These are phyloP conservation scores for Soucietia sequanensis DNA, from an alignment of 805 yeast genomes.

Conservation along the genomic window DNA sequence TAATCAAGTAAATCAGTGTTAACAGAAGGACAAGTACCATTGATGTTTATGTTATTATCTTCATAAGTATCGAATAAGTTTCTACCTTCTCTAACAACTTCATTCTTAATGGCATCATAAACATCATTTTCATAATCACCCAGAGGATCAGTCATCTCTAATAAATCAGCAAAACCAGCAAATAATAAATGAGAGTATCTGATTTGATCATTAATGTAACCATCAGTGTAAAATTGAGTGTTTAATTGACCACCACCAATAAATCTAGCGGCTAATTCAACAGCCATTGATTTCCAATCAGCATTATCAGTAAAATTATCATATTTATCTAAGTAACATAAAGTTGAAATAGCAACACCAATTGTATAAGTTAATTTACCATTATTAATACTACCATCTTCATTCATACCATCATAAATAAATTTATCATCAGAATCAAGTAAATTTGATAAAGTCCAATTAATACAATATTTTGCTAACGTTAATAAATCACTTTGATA, in stretches of 20 bases:
- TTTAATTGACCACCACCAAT: conserved; percentile 15
- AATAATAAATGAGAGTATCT: conserved; percentile 15
- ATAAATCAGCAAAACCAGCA: conserved; percentile 15
- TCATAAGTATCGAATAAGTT: conserved; percentile 10
- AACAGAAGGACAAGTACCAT: conserved; percentile 8
- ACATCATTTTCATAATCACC: conserved; percentile 14
- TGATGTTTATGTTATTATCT: conserved; percentile 3
- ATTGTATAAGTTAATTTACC: conserved; percentile 17
- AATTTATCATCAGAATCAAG: conserved; percentile 13
- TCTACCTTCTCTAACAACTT: conserved; percentile 19
- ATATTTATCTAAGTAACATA: conserved; percentile 8
- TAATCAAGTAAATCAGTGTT: conserved; percentile 15
- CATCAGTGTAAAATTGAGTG: conserved; percentile 15
- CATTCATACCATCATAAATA: conserved; percentile 20
- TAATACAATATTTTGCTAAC: conserved; percentile 14
- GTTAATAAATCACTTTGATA: conserved; percentile 9
- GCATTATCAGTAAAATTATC: neutral
- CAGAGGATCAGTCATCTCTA: conserved; percentile 13
- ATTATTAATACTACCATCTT: conserved; percentile 10
- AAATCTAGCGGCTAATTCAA: conserved; percentile 10
- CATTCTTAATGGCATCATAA: conserved; percentile 14
- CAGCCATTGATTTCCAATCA: conserved; percentile 10
- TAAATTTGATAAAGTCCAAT: conserved; percentile 11
- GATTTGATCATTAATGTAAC: conserved; percentile 16
- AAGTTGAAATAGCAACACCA: conserved; percentile 12